Evolutionary conservation across 768 basidiomycete species (phyloP), one percentile per base, ranked within the genome.

Genomic region (Russula earlei): DNA sequence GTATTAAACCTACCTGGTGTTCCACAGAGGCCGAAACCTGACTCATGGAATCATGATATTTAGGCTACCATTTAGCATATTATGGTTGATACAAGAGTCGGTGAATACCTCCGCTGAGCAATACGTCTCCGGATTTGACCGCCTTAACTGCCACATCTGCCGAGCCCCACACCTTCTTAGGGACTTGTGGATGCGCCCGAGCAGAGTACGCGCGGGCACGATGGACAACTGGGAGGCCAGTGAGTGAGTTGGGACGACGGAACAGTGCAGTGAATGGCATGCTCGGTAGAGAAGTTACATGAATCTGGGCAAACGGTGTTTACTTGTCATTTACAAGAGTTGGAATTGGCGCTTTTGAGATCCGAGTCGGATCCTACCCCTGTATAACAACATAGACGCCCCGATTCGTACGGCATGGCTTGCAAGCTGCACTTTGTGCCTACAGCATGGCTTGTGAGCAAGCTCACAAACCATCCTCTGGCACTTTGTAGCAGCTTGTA

Each of bases 1-100:
- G 22, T 4, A 17, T 27, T 15, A 42, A 44, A 63, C 72, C 40
- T 43, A 89, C 88, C 86, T 64, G 92, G 91, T 44, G 91, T 86
- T 29, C 92, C 93, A 62, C 89, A 88, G 49, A 90, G 72, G 43
- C 92, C 92, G 65, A 96, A 96, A 25, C 92, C 91, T 91, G 63
- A 15, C n/a, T n/a, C 5, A 31, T 12, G 12, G 36, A n/a, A n/a
- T n/a, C 14, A 37, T 33, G 31, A 11, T 37, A 37, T 37, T 19
- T 15, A 38, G 12, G 27, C 34, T 47, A 11, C 12, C 1, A 10
- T 12, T 10, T 37, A 42, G 49, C 31, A 37, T 43, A 31, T 50
- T 38, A 24, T 40, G 12, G 42, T 29, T n/a, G 25, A 25, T 37
- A 49, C 25, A 5, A 41, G 40, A 11, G 20, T 54, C 2, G 17